Percentiles rank a stretch among this genome's conserved stretches.
Conservation (phyloP, 2,329 filamentous ascomycete species). For the Cadophora sp. region DNA sequence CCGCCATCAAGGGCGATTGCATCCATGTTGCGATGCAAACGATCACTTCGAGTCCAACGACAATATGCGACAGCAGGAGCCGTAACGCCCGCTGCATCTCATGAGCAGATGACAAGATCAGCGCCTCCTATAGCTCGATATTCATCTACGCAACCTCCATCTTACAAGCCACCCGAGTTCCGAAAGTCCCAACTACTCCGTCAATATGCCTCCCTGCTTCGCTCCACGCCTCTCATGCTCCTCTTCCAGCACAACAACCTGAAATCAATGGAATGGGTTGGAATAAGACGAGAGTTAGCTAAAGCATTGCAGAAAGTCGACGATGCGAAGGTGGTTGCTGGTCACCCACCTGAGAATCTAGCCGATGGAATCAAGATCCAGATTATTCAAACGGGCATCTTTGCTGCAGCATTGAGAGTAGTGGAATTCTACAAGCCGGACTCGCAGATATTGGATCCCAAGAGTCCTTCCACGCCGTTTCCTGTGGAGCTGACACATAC, state of each 20-base stretch:
- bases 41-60: slow-evolving; percentile 46
- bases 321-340: slow-evolving; percentile 54
- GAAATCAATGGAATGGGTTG: slow-evolving; percentile 70
- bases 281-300: slow-evolving; percentile 68
- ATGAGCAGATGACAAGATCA: slow-evolving; percentile 54
- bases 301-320: slow-evolving; percentile 69
- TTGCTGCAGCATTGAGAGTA: slow-evolving; percentile 82
- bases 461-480: slow-evolving; percentile 33
- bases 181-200: slow-evolving; percentile 88
- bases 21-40: slow-evolving; percentile 45
- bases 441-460: slow-evolving; percentile 43
- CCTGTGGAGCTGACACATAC: slow-evolving; percentile 57
- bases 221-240: slow-evolving; percentile 73
- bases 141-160: slow-evolving; percentile 79
- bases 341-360: slow-evolving; percentile 52
- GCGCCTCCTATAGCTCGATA: slow-evolving; percentile 48
- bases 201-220: slow-evolving; percentile 74
- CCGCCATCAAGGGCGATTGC: slow-evolving; percentile 41
- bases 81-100: slow-evolving; percentile 55
- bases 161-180: slow-evolving; percentile 82
- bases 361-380: slow-evolving; percentile 75
- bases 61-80: slow-evolving; percentile 58
- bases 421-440: slow-evolving; percentile 79
- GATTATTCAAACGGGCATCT: slow-evolving; percentile 88
- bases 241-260: slow-evolving; percentile 80